Evolutionary conservation across 306 rosid species (phyloP), one percentile per base, ranked within the genome.

Genomic region (Cucurbita ficifolia): DNA sequence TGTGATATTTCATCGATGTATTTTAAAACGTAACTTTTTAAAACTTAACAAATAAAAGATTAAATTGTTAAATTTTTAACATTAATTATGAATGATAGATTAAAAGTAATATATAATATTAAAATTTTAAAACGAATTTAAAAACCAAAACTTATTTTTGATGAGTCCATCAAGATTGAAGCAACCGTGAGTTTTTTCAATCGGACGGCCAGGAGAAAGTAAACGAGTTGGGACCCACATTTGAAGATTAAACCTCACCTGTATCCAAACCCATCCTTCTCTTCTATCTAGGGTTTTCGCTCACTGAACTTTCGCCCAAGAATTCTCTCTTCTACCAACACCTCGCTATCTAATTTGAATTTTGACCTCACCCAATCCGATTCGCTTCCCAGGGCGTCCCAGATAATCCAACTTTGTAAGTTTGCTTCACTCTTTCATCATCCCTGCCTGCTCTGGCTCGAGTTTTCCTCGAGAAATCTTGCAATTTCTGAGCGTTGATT

Each of bases 271-370:
- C 39, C 22, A 70, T 68, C 74, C 74, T 33, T 45, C 24, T 70
- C 59, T 3, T 48, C 45, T 49, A 24, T 70, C 74, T 70, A 70
- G 74, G 74, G 74, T 70, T 70, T 67, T 49, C 74, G 8, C 40
- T 46, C 73, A 12, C 72, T 45, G 13, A 8, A 69, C 10, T 49
- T 70, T 70, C 57, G 21, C 53, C 53, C 74, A 11, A 19, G 2
- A 22, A 16, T 48, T 69, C 45, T 64, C 72, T 43, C 11, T 64
- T 42, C 29, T 40, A 18, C 72, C 2, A 14, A 38, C 50, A 17
- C 43, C 53, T 65, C 51, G 51, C 72, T 40, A 11, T 40, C 72
- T 11, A 16, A 17, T 11, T 49, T 29, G 3, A 24, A 22, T 46
- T 48, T 69, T 21, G 21, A 62, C 70, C 6, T 38, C 24, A 3